Evolutionary conservation across 2,329 filamentous ascomycete species (phyloP), one percentile per base, ranked within the genome.

Genomic region (Aureobasidium sp.): DNA sequence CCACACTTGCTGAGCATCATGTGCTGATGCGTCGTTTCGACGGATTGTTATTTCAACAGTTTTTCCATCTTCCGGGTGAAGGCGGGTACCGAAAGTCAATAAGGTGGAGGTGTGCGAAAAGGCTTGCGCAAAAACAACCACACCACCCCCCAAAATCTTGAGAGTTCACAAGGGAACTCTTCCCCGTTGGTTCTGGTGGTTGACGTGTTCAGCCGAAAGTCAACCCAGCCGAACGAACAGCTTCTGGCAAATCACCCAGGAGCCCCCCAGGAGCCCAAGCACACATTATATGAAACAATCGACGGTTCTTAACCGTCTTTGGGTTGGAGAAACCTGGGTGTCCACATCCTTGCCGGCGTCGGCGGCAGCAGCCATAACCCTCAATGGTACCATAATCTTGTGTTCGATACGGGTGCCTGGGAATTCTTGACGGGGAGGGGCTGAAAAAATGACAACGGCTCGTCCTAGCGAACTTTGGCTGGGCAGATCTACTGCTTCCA

Each of bases 251-350:
- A 51, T 51, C 36, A 42, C 25, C 8, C 36, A 42, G 20, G 37
- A 51, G 34, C 36, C 29, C 17, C 17, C 36, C 20, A 22, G 37
- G 51, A 42, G 36, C 15, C 51, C 51, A 41, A 55, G 37, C 36
- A 41, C 36, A 25, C 37, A 29, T 37, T 55, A 55, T 55, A 14
- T 55, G 51, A 55, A 55, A 55, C 51, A 25, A 37, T 55, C 51
- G 37, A 55, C 37, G 36, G 36, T 15, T 55, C 51, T 55, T 55
- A 55, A 55, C n/a, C 37, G 37, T 14, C 2, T 55, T 55, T 42
- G 42, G 37, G 49, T 53, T 53, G 20, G 36, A 14, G 17, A 22
- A 52, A 39, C 49, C 51, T 41, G 22, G 37, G 14, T 12, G 8
- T 9, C 5, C 36, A 17, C 51, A 55, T 55, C 51, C 44, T 31